phyloP scores from a whole-genome alignment of 257 asterid genomes.

The Pogostemon cablin region DNA sequence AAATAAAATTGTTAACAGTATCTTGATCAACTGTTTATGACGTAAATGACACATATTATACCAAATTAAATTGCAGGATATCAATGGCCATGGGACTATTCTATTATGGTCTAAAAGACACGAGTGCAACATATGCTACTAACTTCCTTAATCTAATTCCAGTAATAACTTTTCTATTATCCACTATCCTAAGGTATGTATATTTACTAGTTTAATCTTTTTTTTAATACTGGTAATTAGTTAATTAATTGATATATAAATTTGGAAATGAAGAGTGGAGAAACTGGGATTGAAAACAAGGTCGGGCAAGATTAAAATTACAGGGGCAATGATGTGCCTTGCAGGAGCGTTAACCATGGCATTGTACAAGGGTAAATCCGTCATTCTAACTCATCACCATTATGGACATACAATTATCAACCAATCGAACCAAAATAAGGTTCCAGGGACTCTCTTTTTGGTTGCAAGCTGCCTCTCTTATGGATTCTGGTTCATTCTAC shows the following conservation, averaged over 20 bases:
- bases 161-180: slow-evolving; percentile 48
- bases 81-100: slow-evolving; percentile 61
- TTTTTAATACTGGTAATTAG: neutral
- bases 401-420: neutral
- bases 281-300: slow-evolving; percentile 34
- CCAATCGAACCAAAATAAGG: slow-evolving; percentile 27
- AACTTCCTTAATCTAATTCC: slow-evolving; percentile 63
- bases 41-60: neutral
- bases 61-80: slow-evolving; percentile 42
- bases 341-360: slow-evolving; percentile 54
- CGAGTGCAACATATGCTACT: slow-evolving; percentile 74
- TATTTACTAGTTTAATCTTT: neutral
- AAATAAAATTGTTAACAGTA: too few relatives aligned
- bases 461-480: slow-evolving; percentile 47
- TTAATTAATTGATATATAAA: neutral
- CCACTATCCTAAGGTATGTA: slow-evolving; percentile 49
- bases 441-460: slow-evolving; percentile 60
- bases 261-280: slow-evolving; percentile 44
- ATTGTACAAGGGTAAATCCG: slow-evolving; percentile 52
- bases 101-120: slow-evolving; percentile 68
- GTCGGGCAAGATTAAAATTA: slow-evolving; percentile 45
- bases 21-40: neutral
- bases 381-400: slow-evolving; percentile 32
- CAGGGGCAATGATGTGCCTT: slow-evolving; percentile 58
- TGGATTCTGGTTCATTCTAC: slow-evolving; percentile 60